A percentile compares a stretch with the other conserved stretches of the same genome.
Evolutionary conservation across 495 filamentous ascomycete species (phyloP).

Genomic region (Penicillium steckii): DNA sequence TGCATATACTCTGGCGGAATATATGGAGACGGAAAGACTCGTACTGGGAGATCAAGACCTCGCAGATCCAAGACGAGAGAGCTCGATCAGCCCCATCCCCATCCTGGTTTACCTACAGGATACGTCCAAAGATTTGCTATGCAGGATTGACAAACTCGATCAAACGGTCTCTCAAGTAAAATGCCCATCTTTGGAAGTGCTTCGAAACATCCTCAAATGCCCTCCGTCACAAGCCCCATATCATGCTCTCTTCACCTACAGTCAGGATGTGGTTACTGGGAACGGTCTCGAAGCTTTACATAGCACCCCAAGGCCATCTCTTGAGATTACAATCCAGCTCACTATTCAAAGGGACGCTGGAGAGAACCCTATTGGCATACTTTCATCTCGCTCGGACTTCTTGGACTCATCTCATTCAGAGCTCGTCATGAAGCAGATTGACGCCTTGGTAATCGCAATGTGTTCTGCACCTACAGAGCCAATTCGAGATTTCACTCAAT

Average conservation of each 20-base stretch:
- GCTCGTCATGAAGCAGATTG: not conserved
- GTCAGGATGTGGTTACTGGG: not conserved
- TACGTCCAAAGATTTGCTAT: not conserved
- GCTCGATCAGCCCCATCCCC: not conserved
- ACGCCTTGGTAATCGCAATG: not conserved
- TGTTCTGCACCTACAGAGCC: not conserved
- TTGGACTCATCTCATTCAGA: not conserved
- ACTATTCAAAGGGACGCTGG: not conserved
- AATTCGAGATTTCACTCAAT: not conserved
- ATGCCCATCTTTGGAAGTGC: not conserved
- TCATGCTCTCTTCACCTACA: not conserved
- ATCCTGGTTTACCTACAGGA: not conserved
- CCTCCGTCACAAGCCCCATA: not conserved
- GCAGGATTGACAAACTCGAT: not conserved
- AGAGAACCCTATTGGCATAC: not conserved
- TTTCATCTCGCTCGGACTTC: not conserved
- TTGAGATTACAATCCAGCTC: not conserved
- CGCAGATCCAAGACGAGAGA: not conserved
- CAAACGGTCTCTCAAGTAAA: not conserved
- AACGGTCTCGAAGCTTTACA: not conserved
- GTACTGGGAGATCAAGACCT: not conserved
- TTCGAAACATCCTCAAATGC: not conserved
- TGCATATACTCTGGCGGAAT: conserved; percentile 6
- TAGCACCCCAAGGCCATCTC: not conserved
- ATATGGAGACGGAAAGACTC: not conserved